Conservation (phyloP, 2,329 filamentous ascomycete species). For the Aspergillus sp. region DNA sequence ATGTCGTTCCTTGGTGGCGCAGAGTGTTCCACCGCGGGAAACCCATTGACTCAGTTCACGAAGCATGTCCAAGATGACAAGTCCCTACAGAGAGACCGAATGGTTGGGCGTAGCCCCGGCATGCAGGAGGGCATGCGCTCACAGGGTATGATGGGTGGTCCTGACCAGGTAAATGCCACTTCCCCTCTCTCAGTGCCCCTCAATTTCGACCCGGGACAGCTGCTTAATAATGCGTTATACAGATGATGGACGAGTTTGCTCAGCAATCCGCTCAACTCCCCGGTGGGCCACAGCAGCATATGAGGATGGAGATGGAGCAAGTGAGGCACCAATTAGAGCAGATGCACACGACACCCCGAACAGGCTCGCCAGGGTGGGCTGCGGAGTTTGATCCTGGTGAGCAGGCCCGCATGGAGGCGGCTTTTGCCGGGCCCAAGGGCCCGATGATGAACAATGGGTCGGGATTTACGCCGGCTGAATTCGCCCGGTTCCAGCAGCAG, state of each 20-base stretch:
- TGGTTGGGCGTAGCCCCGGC: conserved; percentile 72
- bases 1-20: conserved; percentile 97
- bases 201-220: background rate
- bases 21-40: conserved; percentile 94
- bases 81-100: conserved; percentile 84
- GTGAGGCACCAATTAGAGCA: conserved; percentile 63
- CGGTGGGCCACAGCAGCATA: conserved; percentile 53
- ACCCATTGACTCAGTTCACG: conserved; percentile 94
- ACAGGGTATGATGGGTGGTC: conserved; percentile 64
- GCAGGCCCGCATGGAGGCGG: conserved; percentile 70
- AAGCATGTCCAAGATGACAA: conserved; percentile 98
- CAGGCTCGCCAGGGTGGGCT: conserved; percentile 60
- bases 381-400: conserved; percentile 63
- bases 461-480: conserved; percentile 79
- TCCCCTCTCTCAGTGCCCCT: background rate
- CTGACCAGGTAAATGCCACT: conserved; percentile 62
- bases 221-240: conserved; percentile 27
- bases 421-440: conserved; percentile 57
- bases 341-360: conserved; percentile 51
- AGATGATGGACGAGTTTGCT: conserved; percentile 94
- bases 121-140: conserved; percentile 77
- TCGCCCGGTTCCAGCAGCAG: conserved; percentile 79
- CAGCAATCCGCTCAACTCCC: conserved; percentile 69
- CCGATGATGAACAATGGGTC: conserved; percentile 48
- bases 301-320: conserved; percentile 60